Percentiles rank a stretch among this genome's conserved stretches.
Evolutionary conservation across 805 yeast species (phyloP).

Genomic region (Blastobotrys attinorum): DNA sequence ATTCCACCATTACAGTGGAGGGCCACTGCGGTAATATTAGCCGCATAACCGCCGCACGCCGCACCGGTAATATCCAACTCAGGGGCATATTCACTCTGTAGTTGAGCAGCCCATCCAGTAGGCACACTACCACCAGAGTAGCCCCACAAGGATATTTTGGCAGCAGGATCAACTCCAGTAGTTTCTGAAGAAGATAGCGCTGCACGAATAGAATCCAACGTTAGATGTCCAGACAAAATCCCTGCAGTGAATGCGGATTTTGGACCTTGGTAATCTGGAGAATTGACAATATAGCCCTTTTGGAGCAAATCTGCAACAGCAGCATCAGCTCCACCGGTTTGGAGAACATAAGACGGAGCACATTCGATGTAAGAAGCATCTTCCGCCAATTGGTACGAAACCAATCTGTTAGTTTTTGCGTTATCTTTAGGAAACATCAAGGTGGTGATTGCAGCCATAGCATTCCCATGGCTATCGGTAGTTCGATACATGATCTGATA

Average conservation of each 20-base stretch:
- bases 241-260: constrained; percentile 24
- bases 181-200: constrained; percentile 9
- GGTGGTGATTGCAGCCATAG: constrained; percentile 21
- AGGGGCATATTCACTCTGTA: constrained; percentile 22
- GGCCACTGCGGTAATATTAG: constrained; percentile 16
- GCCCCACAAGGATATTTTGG: constrained; percentile 3
- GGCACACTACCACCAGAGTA: constrained; percentile 2
- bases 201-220: constrained; percentile 23
- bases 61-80: constrained; percentile 21
- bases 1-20: constrained; percentile 12
- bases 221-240: constrained; percentile 19
- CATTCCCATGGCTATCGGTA: constrained; percentile 12
- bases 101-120: constrained; percentile 24
- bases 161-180: background rate
- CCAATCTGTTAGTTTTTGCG: constrained; percentile 9
- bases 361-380: constrained; percentile 22
- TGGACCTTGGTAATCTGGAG: constrained; percentile 27
- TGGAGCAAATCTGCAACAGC: constrained; percentile 13
- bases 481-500: constrained; percentile 15
- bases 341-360: constrained; percentile 23
- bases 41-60: constrained; percentile 21
- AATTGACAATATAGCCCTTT: constrained; percentile 12
- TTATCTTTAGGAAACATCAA: constrained; percentile 19
- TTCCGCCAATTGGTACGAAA: constrained; percentile 24
- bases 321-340: constrained; percentile 6